Base-by-base conservation (phyloP, 306 rosid genomes). In the Cicer cuneatum region DNA sequence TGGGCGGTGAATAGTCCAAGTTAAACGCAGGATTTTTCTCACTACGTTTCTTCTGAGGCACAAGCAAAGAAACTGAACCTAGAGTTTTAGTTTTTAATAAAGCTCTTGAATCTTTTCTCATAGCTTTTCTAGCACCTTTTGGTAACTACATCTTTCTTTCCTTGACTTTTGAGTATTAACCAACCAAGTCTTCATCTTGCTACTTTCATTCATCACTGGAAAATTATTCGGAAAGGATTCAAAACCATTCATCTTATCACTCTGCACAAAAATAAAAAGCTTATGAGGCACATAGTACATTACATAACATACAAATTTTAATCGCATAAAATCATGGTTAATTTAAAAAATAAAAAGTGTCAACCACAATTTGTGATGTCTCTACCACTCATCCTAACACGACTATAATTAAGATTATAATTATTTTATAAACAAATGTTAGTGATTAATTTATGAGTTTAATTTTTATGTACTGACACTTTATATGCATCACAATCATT, bases 1-100 rank as follows among this genome's bases (percentile, higher is more conserved):
- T 85, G 9, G 96, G 96, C 0, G 89, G 89, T 7, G 87, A 71
- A 71, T 90, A 90, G 56, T 90, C 96, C 75, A 80, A 59, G 78
- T 83, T 82, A 74, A 88, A 90, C 51, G 82, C 91, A 0, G 83
- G 88, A 69, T 73, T 81, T 75, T 83, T 80, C 80, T 90, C 70
- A 5, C 77, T 72, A n/a, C 41, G 74, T 76, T 82, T 83, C 78
- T 80, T 78, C 56, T 37, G 83, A 59, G 87, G 87, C 53, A 86
- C 87, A 8, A 39, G 54, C 87, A 89, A 88, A 24, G 88, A 69
- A 69, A 86, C 37, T 64, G 69, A 16, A 7, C 2, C 69, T 9
- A 7, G 48, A 39, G 48, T n/a, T 38, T 15, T 15, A 4, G 45
- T 15, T 39, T 62, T 1, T 62, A 6, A 13, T 12, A 7, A 77